Percentiles rank a stretch among this genome's conserved stretches.
These are phyloP conservation scores for Saccharomyces hybrid DNA, from an alignment of 1,139 yeast genomes.

Conservation along the genomic window DNA sequence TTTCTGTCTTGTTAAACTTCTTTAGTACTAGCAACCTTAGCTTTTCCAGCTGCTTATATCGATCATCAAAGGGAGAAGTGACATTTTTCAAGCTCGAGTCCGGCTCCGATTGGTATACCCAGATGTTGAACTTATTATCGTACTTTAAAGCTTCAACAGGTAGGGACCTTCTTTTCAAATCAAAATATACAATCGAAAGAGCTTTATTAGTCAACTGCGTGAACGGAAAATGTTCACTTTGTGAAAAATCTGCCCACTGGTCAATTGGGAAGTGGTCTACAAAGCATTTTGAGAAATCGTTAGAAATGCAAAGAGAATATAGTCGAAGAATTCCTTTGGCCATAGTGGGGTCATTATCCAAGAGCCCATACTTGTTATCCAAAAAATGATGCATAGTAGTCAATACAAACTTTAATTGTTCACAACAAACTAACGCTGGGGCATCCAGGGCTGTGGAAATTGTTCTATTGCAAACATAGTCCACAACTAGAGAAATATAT, in stretches of 20 bases:
- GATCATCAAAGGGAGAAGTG: conserved; percentile 12
- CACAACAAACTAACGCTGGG: conserved; percentile 9
- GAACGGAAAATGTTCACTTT: conserved; percentile 2
- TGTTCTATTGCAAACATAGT: conserved; percentile 9
- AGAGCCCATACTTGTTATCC: conserved; percentile 6
- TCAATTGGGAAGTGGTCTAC: conserved; percentile 13
- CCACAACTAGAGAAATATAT: conserved; percentile 15
- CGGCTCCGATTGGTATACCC: conserved; percentile 10
- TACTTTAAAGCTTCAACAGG: conserved; percentile 4
- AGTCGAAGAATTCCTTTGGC: conserved; percentile 22
- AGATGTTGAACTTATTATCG: conserved; percentile 8
- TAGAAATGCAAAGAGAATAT: conserved; percentile 13
- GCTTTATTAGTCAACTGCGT: conserved; percentile 13
- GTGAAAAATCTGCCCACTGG: conserved; percentile 13
- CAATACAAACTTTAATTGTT: conserved; percentile 17
- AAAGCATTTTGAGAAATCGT: conserved; percentile 8
- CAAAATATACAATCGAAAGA: conserved; percentile 17
- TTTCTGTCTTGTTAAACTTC: conserved; percentile 5
- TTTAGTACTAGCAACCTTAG: conserved; percentile 14
- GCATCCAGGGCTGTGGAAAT: conserved; percentile 3
- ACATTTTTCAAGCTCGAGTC: conserved; percentile 6
- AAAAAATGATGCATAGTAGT: conserved; percentile 14
- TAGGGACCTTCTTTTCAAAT: conserved; percentile 15
- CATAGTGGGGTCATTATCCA: conserved; percentile 9
- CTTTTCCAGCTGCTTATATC: conserved; percentile 20